A percentile compares a stretch with the other conserved stretches of the same genome.
Evolutionary conservation across 1,284 basidiomycete genomes (phyloP).

Genomic region (Papiliotrema terrestris): DNA sequence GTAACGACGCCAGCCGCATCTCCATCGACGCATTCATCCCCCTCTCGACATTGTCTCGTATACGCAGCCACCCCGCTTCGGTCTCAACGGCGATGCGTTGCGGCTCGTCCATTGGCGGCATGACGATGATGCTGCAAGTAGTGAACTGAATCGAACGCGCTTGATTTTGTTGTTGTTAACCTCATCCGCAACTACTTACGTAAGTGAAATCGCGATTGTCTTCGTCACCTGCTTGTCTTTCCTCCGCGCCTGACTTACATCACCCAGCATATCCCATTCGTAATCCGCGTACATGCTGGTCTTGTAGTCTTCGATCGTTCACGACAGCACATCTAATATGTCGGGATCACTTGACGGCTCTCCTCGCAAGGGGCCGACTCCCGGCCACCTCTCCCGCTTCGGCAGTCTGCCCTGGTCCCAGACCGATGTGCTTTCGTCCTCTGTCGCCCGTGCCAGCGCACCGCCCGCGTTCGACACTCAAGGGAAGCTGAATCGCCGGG

Average conservation of each 20-base stretch:
- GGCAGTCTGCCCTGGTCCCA: neutral
- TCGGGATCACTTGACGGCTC: neutral
- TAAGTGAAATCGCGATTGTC: no score
- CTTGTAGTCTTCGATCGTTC: no score
- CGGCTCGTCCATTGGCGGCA: conserved; percentile 18
- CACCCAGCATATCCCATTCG: no score
- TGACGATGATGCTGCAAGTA: no score
- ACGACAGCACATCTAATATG: no score
- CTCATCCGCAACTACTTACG: no score
- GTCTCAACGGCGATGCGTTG: conserved; percentile 36
- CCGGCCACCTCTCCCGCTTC: neutral
- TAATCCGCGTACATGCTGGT: no score
- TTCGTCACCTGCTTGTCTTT: no score
- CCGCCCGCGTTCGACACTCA: conserved; percentile 9
- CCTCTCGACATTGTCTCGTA: conserved; percentile 32
- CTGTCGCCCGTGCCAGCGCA: neutral
- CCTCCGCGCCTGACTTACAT: no score
- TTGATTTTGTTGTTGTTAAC: no score
- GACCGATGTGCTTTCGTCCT: neutral
- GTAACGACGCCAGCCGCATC: conserved; percentile 31
- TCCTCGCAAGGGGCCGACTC: neutral
- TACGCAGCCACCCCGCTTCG: conserved; percentile 42
- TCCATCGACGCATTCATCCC: conserved; percentile 28
- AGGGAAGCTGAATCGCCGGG: conserved; percentile 21
- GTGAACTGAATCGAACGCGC: no score